phyloP scores from a whole-genome alignment of 345 rosid species.

The Eucalyptus camaldulensis region DNA sequence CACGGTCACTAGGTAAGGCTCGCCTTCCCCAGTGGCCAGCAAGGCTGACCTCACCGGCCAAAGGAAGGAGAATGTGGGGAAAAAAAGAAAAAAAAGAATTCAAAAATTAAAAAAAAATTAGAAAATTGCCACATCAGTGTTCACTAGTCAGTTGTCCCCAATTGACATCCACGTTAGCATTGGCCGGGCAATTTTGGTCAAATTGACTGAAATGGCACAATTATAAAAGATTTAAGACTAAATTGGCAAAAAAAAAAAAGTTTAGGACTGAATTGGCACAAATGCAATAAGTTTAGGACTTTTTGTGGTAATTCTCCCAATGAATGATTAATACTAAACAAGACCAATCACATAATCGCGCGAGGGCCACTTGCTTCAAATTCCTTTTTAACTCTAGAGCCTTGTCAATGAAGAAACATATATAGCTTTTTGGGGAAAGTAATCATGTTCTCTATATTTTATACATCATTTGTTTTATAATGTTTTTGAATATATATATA shows the following conservation, averaged over 20 bases:
- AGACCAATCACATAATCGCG: not conserved
- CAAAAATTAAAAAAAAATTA: too few relatives aligned
- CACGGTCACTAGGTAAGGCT: accelerated
- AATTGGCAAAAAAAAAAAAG: too few relatives aligned
- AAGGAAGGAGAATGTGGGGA: too few relatives aligned
- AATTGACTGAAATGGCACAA: accelerated
- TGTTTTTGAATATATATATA: not conserved
- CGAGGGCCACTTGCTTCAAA: not conserved
- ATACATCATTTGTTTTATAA: too few relatives aligned
- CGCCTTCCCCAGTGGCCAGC: too few relatives aligned
- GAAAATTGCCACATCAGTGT: too few relatives aligned
- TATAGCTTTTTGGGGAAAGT: not conserved
- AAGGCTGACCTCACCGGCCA: accelerated
- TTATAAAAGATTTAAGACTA: too few relatives aligned
- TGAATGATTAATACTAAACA: too few relatives aligned
- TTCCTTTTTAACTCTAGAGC: accelerated
- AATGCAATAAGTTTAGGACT: accelerated
- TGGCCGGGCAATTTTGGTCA: accelerated
- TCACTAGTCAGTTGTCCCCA: accelerated
- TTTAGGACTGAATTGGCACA: accelerated
- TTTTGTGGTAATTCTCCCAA: too few relatives aligned
- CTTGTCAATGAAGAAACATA: not conserved
- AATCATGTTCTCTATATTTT: too few relatives aligned
- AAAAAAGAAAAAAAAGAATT: too few relatives aligned
- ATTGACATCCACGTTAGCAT: accelerated